phyloP scores from a whole-genome alignment of 75 land plant species.

The Cryptomeria japonica region DNA sequence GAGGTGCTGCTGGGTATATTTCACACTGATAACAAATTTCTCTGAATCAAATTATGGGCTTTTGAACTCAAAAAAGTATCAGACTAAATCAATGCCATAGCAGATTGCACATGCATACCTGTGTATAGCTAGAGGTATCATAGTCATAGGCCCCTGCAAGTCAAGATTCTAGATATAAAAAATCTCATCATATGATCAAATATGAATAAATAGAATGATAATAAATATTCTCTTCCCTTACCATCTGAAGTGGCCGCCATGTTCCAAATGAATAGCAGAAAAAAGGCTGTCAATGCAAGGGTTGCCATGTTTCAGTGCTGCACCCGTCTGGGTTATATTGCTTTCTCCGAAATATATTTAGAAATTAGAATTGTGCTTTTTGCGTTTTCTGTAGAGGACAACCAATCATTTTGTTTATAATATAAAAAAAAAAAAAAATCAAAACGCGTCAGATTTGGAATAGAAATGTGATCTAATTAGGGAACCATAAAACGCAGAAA shows the following conservation, averaged over 20 bases:
- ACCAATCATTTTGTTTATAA: background rate
- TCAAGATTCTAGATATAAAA: constrained; percentile 18
- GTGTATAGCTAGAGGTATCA: constrained; percentile 59
- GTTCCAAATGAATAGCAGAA: background rate
- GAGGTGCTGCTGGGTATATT: constrained; percentile 46
- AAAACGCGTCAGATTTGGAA: too few relatives aligned
- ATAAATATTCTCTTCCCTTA: background rate
- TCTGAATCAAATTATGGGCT: background rate
- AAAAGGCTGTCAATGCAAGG: background rate
- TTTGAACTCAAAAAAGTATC: background rate
- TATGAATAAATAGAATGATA: background rate
- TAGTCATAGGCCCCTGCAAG: constrained; percentile 51
- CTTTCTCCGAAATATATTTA: background rate
- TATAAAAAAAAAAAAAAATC: too few relatives aligned
- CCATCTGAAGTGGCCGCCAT: background rate
- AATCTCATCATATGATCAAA: background rate
- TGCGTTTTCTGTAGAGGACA: background rate
- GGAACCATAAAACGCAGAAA: background rate
- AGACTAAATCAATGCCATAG: background rate
- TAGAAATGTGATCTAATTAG: background rate
- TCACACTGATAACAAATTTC: constrained; percentile 42
- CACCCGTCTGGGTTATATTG: background rate
- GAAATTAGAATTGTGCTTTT: background rate
- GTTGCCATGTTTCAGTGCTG: background rate
- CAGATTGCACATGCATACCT: constrained; percentile 34